Base-by-base conservation (phyloP, 495 filamentous ascomycete genomes). In the Talaromyces thailandensis region DNA sequence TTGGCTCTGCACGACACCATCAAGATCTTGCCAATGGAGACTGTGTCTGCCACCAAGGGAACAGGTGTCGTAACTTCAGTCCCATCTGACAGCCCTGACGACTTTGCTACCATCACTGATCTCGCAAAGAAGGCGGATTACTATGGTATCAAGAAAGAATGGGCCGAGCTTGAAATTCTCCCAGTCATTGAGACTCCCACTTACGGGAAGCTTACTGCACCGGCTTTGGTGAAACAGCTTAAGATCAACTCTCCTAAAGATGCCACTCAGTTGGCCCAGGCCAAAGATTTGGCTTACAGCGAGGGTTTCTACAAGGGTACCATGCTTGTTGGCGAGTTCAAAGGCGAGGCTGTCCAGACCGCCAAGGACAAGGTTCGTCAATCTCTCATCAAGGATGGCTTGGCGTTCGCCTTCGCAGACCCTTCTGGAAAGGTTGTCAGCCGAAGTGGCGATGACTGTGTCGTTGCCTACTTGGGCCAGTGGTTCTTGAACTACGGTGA, bases 241-340 rank as follows among this genome's bases (percentile, higher is more conserved):
- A 98, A 98, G 81, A 98, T 98, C 71, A 87, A 89, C 67, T 96
- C 92, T 6, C 93, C 94, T 60, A 98, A 97, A 75, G 94, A 98
- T 68, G 81, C 85, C 16, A 96, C 89, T 70, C 89, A 88, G 75
- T 85, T 98, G 16, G 87, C 87, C 25, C 88, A 97, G 78, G 94
- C 94, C 31, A 98, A 98, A 77, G 93, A 98, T 62, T 76, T 93
- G 55, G 94, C 94, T 4, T 98, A 98, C 78, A 95, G 92, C 72
- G 93, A 96, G 71, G 94, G 90, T n/a, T 97, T 90, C 80, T 98
- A 98, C 79, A 89, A 95, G 76, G 94, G 94, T 56, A 90, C 82
- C 48, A 94, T 98, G 90, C 73, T 91, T 45, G 81, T 89, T 60
- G 94, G 94, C 53, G 90, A 96, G 23, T 97, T 89, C 77, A 90